phyloP scores from a whole-genome alignment of 176 grass and related monocot genomes.

The Oryza nivara region DNA sequence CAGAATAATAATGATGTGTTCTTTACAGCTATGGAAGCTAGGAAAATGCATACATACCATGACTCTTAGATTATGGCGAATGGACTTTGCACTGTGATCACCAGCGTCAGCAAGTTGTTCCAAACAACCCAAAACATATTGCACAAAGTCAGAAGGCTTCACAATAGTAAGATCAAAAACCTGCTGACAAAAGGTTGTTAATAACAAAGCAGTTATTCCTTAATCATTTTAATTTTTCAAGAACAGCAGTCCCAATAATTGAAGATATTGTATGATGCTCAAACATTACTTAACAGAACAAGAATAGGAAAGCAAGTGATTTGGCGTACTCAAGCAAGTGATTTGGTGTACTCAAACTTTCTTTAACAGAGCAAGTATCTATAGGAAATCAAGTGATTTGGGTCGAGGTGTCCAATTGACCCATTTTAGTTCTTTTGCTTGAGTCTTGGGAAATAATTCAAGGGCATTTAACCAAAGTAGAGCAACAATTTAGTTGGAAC shows the following conservation, averaged over 20 bases:
- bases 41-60: conserved; percentile 63
- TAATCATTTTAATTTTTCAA: conserved; percentile 34
- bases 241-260: conserved; percentile 1
- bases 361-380: conserved; percentile 1
- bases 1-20: conserved; percentile 13
- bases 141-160: conserved; percentile 82
- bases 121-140: conserved; percentile 79
- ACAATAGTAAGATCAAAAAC: conserved; percentile 84
- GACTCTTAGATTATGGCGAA: conserved; percentile 74
- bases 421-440: background rate
- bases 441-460: background rate
- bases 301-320: background rate
- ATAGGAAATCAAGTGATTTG: background rate
- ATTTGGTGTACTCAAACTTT: background rate
- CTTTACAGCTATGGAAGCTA: conserved; percentile 26
- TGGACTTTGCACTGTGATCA: conserved; percentile 62
- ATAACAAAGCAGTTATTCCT: conserved; percentile 28
- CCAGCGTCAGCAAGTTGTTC: conserved; percentile 71
- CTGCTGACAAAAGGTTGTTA: conserved; percentile 54
- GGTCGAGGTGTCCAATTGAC: too few relatives aligned
- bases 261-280: conserved; percentile 7
- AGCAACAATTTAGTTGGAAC: background rate
- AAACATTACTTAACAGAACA: background rate
- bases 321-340: background rate
- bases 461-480: background rate